Percentiles rank a stretch among this genome's conserved stretches.
Evolutionary conservation across 306 rosid genomes (phyloP).

Genomic region (Malus sylvestris): DNA sequence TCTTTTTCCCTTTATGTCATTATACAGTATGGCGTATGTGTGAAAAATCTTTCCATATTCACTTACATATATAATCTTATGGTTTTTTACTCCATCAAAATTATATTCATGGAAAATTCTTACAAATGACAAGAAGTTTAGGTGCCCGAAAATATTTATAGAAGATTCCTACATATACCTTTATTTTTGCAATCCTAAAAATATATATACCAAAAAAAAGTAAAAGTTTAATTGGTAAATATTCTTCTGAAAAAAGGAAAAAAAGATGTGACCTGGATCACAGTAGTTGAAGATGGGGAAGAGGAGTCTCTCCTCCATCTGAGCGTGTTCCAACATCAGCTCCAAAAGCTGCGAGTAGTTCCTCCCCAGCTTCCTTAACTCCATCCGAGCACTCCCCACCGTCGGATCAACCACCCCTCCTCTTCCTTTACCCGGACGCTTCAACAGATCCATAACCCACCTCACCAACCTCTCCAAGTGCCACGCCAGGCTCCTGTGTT

Average conservation of each 20-base stretch:
- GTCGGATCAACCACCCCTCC: constrained; percentile 39
- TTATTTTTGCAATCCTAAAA: background rate
- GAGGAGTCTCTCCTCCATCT: constrained; percentile 74
- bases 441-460: constrained; percentile 67
- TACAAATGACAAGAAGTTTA: too few relatives aligned
- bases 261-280: constrained; percentile 49
- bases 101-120: too few relatives aligned
- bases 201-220: too few relatives aligned
- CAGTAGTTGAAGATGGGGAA: constrained; percentile 70
- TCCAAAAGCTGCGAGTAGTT: constrained; percentile 78
- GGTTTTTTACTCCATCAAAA: too few relatives aligned
- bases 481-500: constrained; percentile 62
- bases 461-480: constrained; percentile 66
- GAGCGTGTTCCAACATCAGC: constrained; percentile 80
- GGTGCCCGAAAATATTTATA: too few relatives aligned
- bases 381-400: constrained; percentile 72
- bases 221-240: background rate
- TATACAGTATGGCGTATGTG: too few relatives aligned
- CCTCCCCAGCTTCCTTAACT: constrained; percentile 56
- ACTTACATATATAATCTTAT: too few relatives aligned
- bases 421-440: constrained; percentile 29
- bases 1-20: too few relatives aligned
- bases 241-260: too few relatives aligned
- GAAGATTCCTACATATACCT: too few relatives aligned
- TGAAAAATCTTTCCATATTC: too few relatives aligned